Conservation (phyloP, 106 monocot genomes). For the Dactylorhiza incarnata region DNA sequence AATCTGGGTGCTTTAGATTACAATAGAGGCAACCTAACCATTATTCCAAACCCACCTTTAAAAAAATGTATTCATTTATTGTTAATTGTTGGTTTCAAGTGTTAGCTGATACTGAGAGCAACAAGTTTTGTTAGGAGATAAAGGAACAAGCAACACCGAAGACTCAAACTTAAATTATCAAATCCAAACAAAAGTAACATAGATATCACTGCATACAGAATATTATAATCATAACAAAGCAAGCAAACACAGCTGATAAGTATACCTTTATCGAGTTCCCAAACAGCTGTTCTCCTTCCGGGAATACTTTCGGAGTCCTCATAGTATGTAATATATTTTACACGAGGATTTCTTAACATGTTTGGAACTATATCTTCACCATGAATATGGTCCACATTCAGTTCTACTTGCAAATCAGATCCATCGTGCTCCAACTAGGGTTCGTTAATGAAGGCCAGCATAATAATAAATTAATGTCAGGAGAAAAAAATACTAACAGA, state of each 20-base stretch:
- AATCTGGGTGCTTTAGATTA: too few relatives aligned
- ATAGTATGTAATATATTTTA: conserved; percentile 94
- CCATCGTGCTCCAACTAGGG: conserved; percentile 93
- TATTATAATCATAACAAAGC: not conserved
- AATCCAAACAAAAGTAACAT: not conserved
- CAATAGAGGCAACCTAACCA: too few relatives aligned
- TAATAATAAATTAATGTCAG: not conserved
- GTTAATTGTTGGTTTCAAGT: not conserved
- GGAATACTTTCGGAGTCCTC: conserved; percentile 91
- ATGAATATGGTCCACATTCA: conserved; percentile 59
- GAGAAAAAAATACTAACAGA: not conserved
- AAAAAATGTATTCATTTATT: not conserved
- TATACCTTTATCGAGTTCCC: conserved; percentile 97
- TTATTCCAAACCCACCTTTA: too few relatives aligned
- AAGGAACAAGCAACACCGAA: not conserved
- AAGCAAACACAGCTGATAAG: not conserved
- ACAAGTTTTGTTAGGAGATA: not conserved
- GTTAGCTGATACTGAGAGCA: not conserved
- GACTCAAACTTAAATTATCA: not conserved
- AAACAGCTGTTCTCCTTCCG: conserved; percentile 88
- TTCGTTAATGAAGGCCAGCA: not conserved
- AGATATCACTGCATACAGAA: too few relatives aligned
- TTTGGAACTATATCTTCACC: conserved; percentile 77
- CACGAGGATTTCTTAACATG: conserved; percentile 69
- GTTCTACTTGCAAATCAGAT: conserved; percentile 68